Conservation (phyloP, 2,329 filamentous ascomycete genomes). For the Hypocreales sp. region DNA sequence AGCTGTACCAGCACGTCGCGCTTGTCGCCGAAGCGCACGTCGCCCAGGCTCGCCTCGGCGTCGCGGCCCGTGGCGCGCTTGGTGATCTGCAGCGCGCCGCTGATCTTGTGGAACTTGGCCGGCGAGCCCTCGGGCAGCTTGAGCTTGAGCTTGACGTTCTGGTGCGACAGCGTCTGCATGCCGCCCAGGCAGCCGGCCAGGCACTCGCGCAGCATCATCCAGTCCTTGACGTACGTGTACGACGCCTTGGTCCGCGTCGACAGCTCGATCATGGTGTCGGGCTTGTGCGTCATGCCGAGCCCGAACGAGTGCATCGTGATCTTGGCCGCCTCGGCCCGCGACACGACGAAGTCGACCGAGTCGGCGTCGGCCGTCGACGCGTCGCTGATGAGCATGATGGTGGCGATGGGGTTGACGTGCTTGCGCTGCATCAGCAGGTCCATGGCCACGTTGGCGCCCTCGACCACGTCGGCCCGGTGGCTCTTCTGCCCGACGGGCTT, state of each 20-base stretch:
- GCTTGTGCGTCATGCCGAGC: constrained; percentile 91
- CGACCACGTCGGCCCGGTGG: constrained; percentile 87
- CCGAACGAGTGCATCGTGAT: constrained; percentile 96
- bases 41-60: constrained; percentile 81
- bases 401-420: constrained; percentile 86
- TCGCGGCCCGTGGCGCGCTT: constrained; percentile 91
- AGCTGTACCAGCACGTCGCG: constrained; percentile 85
- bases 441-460: constrained; percentile 97
- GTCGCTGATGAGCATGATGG: constrained; percentile 93
- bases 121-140: constrained; percentile 90
- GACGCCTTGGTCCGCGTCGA: constrained; percentile 92
- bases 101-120: constrained; percentile 97
- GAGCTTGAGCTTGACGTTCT: constrained; percentile 92
- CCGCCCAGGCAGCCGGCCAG: constrained; percentile 84
- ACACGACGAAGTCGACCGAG: constrained; percentile 95
- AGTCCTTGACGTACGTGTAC: constrained; percentile 97
- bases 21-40: constrained; percentile 92
- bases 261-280: constrained; percentile 95
- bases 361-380: constrained; percentile 88
- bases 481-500: constrained; percentile 94
- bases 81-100: constrained; percentile 86
- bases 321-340: constrained; percentile 90
- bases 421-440: constrained; percentile 96
- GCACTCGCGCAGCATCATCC: constrained; percentile 99
- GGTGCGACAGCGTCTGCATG: constrained; percentile 89